Conservation (phyloP, 2,329 filamentous ascomycete genomes). For the Claviceps maximensis region DNA sequence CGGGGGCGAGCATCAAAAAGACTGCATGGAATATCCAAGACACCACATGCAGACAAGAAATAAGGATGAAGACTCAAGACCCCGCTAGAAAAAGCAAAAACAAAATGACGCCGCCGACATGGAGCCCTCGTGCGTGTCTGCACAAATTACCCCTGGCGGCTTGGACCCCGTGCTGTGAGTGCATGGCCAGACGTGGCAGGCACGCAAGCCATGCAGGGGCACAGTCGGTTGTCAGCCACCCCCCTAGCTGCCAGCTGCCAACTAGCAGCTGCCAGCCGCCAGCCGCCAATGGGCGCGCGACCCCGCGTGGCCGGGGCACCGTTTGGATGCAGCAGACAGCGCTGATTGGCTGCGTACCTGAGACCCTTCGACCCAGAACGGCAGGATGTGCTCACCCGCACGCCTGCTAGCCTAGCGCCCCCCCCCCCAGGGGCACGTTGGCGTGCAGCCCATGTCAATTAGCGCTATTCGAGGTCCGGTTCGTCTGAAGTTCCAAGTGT, state of each 20-base stretch:
- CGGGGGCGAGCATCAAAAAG: too few relatives aligned
- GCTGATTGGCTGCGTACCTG: background rate
- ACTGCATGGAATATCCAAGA: too few relatives aligned
- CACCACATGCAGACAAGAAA: too few relatives aligned
- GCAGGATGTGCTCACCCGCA: background rate
- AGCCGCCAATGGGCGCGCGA: background rate
- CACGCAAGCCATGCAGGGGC: background rate
- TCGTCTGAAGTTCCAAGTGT: too few relatives aligned
- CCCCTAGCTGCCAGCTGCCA: background rate
- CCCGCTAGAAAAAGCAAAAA: too few relatives aligned
- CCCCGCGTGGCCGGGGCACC: background rate
- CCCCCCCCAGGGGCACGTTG: background rate
- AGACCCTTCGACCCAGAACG: background rate
- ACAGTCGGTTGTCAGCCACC: too few relatives aligned
- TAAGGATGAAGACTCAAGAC: too few relatives aligned
- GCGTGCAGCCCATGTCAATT: background rate
- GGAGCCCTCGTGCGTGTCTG: too few relatives aligned
- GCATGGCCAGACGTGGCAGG: background rate
- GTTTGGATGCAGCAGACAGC: background rate
- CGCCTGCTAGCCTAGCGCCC: background rate
- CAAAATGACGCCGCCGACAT: too few relatives aligned
- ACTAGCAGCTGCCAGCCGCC: background rate
- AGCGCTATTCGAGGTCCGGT: too few relatives aligned
- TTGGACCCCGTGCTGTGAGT: too few relatives aligned
- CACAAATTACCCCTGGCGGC: too few relatives aligned